Evolutionary conservation across 192 early-diverging fungal genomes (phyloP), one percentile per base, ranked within the genome.

Genomic region (Rhizophagus sp.): DNA sequence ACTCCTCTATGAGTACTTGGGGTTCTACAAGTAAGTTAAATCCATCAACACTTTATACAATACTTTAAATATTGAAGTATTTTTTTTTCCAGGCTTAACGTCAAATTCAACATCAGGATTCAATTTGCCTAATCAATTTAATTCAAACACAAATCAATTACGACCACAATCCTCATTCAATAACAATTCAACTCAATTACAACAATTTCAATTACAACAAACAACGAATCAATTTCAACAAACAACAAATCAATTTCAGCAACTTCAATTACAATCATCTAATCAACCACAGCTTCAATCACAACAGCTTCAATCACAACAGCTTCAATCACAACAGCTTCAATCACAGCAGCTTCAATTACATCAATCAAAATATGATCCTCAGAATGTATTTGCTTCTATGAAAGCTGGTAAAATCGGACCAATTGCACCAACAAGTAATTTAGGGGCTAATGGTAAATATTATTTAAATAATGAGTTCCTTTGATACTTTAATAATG

Each of bases 191-290:
- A 73, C 22, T 71, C 68, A 71, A 71, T 36, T 41, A 11, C 44
- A 73, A 52, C 72, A 73, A 73, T 52, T 62, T 66, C 82, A 80
- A 64, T 77, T 74, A 39, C 81, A 84, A n/a, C 82, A 85, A 79
- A 17, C 62, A 49, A 25, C 81, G 72, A 62, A 47, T 75, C n/a
- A 62, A 57, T 27, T 30, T 61, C 63, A n/a, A 11, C 67, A n/a
- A 11, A 25, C 68, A 52, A 22, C 78, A 41, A 65, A 72, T 34
- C 81, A 81, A 62, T 39, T 62, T 36, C 36, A 67, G 39, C 39
- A 41, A 41, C 34, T 36, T n/a, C 69, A 78, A 61, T 36, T 8
- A 52, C 66, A n/a, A 22, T 1, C 50, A 36, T 4, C 34, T 36
- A 30, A 30, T 36, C 68, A 52, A 30, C 73, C 41, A 64, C 34